Evolutionary conservation across 208 protist species (phyloP), one percentile per base, ranked within the genome.

Genomic region (Trypanosoma caninum): DNA sequence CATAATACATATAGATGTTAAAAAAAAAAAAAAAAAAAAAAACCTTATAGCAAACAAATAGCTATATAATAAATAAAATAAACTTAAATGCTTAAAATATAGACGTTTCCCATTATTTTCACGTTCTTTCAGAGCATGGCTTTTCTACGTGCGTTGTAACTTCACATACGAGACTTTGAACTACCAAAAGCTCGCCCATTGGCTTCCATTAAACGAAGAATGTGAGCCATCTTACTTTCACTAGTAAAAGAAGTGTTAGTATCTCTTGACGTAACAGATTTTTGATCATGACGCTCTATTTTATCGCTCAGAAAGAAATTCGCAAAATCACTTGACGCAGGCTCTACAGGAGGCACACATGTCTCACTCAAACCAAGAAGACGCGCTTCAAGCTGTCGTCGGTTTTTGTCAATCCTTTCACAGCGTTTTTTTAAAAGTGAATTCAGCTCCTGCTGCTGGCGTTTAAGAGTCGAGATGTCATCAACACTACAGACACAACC

Each of bases 91-190:
- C n/a, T n/a, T n/a, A n/a, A n/a, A n/a, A n/a, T n/a, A n/a, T n/a
- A n/a, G n/a, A n/a, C n/a, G n/a, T n/a, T n/a, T n/a, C n/a, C n/a
- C n/a, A n/a, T n/a, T n/a, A n/a, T n/a, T n/a, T n/a, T n/a, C n/a
- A n/a, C n/a, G n/a, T n/a, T n/a, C n/a, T n/a, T n/a, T n/a, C n/a
- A n/a, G n/a, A n/a, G n/a, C n/a, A n/a, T n/a, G n/a, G n/a, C n/a
- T n/a, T n/a, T n/a, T n/a, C n/a, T n/a, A n/a, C n/a, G n/a, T n/a
- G 34, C 18, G 20, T 22, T 25, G 59, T 23, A 65, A 34, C 30
- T 57, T 50, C 13, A 14, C 30, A n/a, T 65, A 35, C n/a, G 59
- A 65, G 30, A 65, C 27, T 9, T 18, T 7, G 59, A 58, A 57
- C 37, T 25, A 45, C 57, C 48, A 40, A 50, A 38, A 40, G 40